phyloP scores from a whole-genome alignment of 495 filamentous ascomycete species.

The Neurospora cerealis region DNA sequence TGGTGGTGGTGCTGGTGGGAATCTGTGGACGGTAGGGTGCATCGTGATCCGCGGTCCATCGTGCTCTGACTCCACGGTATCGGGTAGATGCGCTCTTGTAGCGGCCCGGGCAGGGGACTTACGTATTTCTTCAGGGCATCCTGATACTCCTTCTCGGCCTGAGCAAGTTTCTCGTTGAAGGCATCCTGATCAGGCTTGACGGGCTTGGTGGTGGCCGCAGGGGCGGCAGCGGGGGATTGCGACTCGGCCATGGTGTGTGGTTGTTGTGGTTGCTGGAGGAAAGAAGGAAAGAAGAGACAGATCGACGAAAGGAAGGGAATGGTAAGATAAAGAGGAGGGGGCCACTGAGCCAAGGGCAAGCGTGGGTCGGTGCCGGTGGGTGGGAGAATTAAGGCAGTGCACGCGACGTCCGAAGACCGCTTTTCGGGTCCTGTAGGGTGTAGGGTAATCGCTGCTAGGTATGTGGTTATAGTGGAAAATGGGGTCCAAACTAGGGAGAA shows the following conservation, averaged over 20 bases:
- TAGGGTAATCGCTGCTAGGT: background rate
- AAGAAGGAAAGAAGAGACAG: conserved; percentile 2
- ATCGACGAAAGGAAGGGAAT: background rate
- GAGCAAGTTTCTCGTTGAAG: conserved; percentile 61
- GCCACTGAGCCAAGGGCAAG: background rate
- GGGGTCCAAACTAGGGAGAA: background rate
- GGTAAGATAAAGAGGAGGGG: background rate
- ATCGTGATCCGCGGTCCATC: background rate
- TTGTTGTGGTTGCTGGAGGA: background rate
- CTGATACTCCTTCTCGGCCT: conserved; percentile 75
- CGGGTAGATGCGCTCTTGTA: background rate
- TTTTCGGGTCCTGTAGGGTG: background rate
- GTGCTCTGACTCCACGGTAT: background rate
- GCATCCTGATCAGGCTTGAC: conserved; percentile 60
- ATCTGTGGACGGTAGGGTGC: background rate
- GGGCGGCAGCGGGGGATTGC: conserved; percentile 36
- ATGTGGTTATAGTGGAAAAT: background rate
- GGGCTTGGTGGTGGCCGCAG: conserved; percentile 45
- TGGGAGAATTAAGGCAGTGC: background rate
- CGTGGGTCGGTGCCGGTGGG: background rate
- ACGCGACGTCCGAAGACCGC: background rate
- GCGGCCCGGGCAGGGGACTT: conserved; percentile 26
- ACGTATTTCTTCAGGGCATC: conserved; percentile 68
- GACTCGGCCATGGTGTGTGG: conserved; percentile 31
- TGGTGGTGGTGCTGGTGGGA: background rate